Evolutionary conservation across 2,329 filamentous ascomycete species (phyloP).

Genomic region (Endocalyx cinctus): DNA sequence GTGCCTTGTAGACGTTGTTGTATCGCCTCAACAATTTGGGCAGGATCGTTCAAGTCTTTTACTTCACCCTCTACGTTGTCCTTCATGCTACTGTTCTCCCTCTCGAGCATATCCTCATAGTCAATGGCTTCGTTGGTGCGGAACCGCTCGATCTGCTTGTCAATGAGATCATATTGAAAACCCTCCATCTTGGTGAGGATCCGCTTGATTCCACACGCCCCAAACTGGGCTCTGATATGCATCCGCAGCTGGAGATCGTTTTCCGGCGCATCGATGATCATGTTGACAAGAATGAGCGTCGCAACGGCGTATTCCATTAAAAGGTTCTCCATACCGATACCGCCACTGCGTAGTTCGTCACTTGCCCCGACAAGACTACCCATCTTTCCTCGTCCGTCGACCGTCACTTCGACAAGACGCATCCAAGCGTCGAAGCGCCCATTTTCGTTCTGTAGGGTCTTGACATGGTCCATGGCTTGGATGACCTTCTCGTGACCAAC

Average conservation of each 20-base stretch:
- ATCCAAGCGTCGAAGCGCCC: constrained; percentile 98
- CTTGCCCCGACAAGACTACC: constrained; percentile 94
- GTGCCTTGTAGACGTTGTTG: constrained; percentile 77
- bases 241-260: constrained; percentile 85
- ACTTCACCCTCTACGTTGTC: constrained; percentile 81
- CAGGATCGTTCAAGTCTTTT: constrained; percentile 87
- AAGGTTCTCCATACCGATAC: constrained; percentile 97
- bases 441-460: constrained; percentile 82
- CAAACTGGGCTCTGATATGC: constrained; percentile 94
- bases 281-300: constrained; percentile 92
- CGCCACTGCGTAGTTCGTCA: constrained; percentile 91
- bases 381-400: constrained; percentile 98
- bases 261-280: constrained; percentile 88
- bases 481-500: constrained; percentile 91
- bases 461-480: constrained; percentile 88
- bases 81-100: constrained; percentile 84
- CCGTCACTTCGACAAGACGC: constrained; percentile 93
- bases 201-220: constrained; percentile 89
- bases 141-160: constrained; percentile 96
- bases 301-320: constrained; percentile 98
- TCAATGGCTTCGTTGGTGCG: constrained; percentile 93
- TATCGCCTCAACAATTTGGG: constrained; percentile 92
- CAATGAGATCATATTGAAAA: constrained; percentile 96
- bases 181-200: constrained; percentile 95
- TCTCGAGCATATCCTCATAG: constrained; percentile 94